Evolutionary conservation across 306 rosid genomes (phyloP).

Genomic region (Quercus alba): DNA sequence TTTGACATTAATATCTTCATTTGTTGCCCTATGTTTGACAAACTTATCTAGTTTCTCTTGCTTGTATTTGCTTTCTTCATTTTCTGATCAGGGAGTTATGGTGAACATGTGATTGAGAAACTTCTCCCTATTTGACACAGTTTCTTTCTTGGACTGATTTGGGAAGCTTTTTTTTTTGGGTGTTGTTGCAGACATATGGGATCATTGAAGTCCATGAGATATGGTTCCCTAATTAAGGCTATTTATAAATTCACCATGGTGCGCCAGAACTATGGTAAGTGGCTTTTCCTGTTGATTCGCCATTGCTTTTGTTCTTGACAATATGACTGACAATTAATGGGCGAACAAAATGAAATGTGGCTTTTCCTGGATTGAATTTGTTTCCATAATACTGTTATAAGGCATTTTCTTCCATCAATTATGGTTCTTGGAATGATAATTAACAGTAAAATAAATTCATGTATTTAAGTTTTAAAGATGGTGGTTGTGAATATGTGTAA

Average conservation of each 20-base stretch:
- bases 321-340: not conserved
- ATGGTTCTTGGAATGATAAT: not conserved
- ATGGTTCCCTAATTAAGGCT: conserved; percentile 74
- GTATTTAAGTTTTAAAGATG: not conserved
- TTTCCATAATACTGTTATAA: not conserved
- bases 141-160: conserved; percentile 20
- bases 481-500: not conserved
- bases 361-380: not conserved
- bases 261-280: conserved; percentile 76
- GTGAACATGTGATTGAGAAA: not conserved
- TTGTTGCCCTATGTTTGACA: not conserved
- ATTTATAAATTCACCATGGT: conserved; percentile 61
- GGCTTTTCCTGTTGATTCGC: not conserved
- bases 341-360: not conserved
- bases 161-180: conserved; percentile 3
- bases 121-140: not conserved
- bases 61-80: not conserved
- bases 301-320: not conserved
- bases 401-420: not conserved
- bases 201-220: conserved; percentile 54
- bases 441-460: not conserved
- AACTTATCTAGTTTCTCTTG: not conserved
- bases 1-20: not conserved
- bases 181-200: conserved; percentile 73
- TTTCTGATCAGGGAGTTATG: not conserved